These are phyloP conservation scores for Prunus kanzakura DNA, from an alignment of 306 rosid genomes.

Conservation along the genomic window DNA sequence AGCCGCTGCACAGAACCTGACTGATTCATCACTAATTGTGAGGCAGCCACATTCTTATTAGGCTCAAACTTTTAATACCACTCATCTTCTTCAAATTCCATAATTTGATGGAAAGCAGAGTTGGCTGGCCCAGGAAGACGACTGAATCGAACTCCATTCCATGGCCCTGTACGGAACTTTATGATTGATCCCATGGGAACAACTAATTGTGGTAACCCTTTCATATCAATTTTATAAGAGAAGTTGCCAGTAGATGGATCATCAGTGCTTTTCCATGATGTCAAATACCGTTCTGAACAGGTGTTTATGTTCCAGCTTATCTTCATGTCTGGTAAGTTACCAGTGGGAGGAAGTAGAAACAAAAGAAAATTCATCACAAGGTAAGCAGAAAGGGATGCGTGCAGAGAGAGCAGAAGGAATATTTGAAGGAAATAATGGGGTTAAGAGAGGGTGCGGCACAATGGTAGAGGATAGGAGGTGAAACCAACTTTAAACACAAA, in stretches of 20 bases:
- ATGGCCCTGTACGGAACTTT: constrained; percentile 4
- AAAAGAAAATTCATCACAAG: too few relatives aligned
- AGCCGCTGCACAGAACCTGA: not conserved
- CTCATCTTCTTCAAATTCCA: not conserved
- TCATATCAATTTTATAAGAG: not conserved
- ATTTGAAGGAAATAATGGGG: too few relatives aligned
- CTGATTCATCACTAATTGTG: not conserved
- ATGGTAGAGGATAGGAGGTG: too few relatives aligned
- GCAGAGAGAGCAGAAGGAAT: too few relatives aligned
- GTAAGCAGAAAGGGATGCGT: too few relatives aligned
- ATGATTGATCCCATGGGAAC: not conserved
- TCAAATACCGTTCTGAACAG: not conserved
- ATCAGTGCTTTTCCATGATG: constrained; percentile 17
- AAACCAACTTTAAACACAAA: too few relatives aligned
- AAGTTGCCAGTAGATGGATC: constrained; percentile 18
- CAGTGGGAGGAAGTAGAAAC: too few relatives aligned
- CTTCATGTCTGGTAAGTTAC: too few relatives aligned
- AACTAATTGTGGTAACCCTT: constrained; percentile 10
- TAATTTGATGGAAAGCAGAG: not conserved
- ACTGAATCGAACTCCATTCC: constrained; percentile 21
- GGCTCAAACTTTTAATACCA: not conserved
- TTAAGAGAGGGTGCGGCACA: too few relatives aligned
- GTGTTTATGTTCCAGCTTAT: not conserved
- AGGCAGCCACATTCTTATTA: not conserved
- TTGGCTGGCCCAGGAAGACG: not conserved